Evolutionary conservation across 1,284 basidiomycete genomes (phyloP), one percentile per base, ranked within the genome.

Genomic region (Ustilago nuda): DNA sequence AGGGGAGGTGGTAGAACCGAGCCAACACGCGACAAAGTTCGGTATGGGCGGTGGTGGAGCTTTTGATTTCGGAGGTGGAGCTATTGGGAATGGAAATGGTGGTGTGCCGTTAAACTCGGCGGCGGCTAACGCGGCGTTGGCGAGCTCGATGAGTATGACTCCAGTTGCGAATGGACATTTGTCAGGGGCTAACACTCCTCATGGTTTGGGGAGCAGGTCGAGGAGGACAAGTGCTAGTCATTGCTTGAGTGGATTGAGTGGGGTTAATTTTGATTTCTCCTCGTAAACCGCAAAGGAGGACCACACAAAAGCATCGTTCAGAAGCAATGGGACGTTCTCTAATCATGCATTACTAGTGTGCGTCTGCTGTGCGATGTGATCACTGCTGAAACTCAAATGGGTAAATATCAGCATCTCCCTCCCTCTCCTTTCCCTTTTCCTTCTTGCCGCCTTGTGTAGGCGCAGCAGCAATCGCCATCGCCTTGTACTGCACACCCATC

Each of bases 401-500:
- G 30, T 74, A 74, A 17, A 74, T 50, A 17, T 69, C 59, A 2
- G 63, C 56, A 41, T 69, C 66, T 1, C 6, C 4, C 8, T 9
- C 33, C 23, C 32, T 51, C 2, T 54, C 52, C n/a, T 12, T 37
- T 6, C 12, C 35, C 19, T 33, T 19, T 15, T 27, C 37, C 30
- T 17, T 27, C 8, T 50, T 56, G n/a, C 39, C 65, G n/a, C 35
- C 35, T n/a, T 30, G 46, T 8, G 45, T 19, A 1, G 60, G 60
- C 2, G 66, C 41, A 8, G 61, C 61, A 7, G 46, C 43, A 5
- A 89, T 75, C 0, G 87, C 89, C 84, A 91, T 80, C 11, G 89
- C 87, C 80, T 89, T 88, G 81, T 90, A 91, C 81, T 90, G 88
- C 45, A 71, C 75, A 0, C 90, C 90, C 90, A 90, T 91, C 1